Conservation (phyloP, 2,329 filamentous ascomycete genomes). For the Aspergillus fijiensis region DNA sequence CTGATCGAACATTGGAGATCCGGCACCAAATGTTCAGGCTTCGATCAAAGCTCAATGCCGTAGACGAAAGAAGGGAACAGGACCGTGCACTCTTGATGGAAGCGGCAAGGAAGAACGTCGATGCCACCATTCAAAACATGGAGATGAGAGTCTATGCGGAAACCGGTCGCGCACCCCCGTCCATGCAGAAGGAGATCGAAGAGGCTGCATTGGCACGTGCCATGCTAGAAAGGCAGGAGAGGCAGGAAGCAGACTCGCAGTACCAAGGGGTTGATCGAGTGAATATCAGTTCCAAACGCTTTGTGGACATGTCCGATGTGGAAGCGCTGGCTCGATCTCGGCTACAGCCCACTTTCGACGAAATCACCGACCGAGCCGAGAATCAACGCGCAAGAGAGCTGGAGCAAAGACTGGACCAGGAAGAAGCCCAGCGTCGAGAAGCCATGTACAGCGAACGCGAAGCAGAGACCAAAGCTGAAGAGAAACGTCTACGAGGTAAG, state of each 20-base stretch:
- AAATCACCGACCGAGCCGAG: constrained; percentile 78
- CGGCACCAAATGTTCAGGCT: constrained; percentile 77
- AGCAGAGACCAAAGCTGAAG: constrained; percentile 34
- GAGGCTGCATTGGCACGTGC: constrained; percentile 68
- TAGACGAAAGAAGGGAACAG: constrained; percentile 53
- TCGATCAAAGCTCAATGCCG: constrained; percentile 59
- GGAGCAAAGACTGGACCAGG: constrained; percentile 62
- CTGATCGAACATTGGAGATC: constrained; percentile 69
- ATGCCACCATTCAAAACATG: constrained; percentile 72
- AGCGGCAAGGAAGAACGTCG: constrained; percentile 82
- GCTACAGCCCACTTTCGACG: constrained; percentile 79
- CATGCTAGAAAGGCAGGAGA: constrained; percentile 53
- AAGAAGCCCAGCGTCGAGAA: constrained; percentile 62
- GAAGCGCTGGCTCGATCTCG: constrained; percentile 74
- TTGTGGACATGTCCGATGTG: constrained; percentile 74
- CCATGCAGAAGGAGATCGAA: constrained; percentile 75
- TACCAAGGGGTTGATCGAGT: constrained; percentile 54
- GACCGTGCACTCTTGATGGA: constrained; percentile 76
- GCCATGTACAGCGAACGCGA: constrained; percentile 43
- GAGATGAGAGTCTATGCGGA: constrained; percentile 77
- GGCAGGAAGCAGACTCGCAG: constrained; percentile 61
- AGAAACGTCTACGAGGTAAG: constrained; percentile 31
- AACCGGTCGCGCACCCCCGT: constrained; percentile 70
- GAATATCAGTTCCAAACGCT: constrained; percentile 77
- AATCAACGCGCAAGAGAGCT: constrained; percentile 66